These are phyloP conservation scores for Alternaria consortialis DNA, from an alignment of 2,329 filamentous ascomycete species.

Conservation along the genomic window DNA sequence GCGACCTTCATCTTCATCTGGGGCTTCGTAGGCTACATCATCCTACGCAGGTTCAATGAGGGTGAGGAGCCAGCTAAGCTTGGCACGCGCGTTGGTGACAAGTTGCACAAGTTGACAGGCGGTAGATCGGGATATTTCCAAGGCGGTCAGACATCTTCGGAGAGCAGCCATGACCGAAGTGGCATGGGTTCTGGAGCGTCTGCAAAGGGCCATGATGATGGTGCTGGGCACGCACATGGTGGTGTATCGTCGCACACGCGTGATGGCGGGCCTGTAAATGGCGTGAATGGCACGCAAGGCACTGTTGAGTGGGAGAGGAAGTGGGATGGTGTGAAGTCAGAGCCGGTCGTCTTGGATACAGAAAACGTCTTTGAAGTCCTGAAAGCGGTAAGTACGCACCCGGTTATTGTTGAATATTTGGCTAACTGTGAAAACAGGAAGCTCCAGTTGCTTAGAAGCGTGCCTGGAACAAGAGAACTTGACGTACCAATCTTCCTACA, in stretches of 20 bases:
- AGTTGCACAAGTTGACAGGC: slow-evolving; percentile 28
- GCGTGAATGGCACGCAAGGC: slow-evolving; percentile 11
- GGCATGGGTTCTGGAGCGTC: neutral
- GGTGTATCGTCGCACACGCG: neutral
- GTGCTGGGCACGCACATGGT: slow-evolving; percentile 5
- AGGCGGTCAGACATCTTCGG: slow-evolving; percentile 5
- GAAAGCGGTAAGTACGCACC: slow-evolving; percentile 13
- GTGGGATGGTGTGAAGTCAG: slow-evolving; percentile 19
- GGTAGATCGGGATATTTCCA: slow-evolving; percentile 28
- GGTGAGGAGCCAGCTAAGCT: slow-evolving; percentile 31
- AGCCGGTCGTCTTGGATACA: slow-evolving; percentile 7
- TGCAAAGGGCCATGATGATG: neutral
- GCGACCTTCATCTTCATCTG: slow-evolving; percentile 69
- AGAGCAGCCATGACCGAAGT: slow-evolving; percentile 4
- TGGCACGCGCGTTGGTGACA: slow-evolving; percentile 30
- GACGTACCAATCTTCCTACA: neutral
- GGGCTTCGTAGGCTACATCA: slow-evolving; percentile 67
- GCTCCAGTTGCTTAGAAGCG: slow-evolving; percentile 9
- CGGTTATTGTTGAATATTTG: neutral
- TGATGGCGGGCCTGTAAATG: slow-evolving; percentile 13
- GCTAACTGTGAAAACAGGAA: slow-evolving; percentile 7
- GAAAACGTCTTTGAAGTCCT: slow-evolving; percentile 17
- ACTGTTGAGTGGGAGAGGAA: slow-evolving; percentile 24
- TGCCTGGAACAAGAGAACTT: neutral
- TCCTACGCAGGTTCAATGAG: slow-evolving; percentile 46